A percentile compares a stretch with the other conserved stretches of the same genome.
Conservation (phyloP, 169 alveolate species). For the Amoebophrya sp. region DNA sequence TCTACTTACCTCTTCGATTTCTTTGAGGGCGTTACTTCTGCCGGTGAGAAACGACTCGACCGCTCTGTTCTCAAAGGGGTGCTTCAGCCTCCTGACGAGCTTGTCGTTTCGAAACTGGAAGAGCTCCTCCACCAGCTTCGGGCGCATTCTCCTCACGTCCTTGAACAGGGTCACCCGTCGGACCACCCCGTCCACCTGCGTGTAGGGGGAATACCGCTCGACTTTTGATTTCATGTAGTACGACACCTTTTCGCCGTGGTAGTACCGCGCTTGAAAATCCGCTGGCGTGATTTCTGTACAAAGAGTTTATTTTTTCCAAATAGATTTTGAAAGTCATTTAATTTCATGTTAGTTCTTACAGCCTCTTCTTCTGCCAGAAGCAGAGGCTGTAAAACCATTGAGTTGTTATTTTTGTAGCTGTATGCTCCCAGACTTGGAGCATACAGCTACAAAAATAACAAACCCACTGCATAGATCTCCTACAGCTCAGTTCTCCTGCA, state of each 20-base stretch:
- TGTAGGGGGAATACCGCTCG: background rate
- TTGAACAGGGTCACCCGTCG: conserved; percentile 27
- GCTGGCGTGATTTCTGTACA: background rate
- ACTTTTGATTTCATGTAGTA: background rate
- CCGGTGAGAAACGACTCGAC: background rate
- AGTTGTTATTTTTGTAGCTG: too few relatives aligned
- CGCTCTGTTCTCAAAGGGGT: conserved; percentile 1
- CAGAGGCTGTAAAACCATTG: too few relatives aligned
- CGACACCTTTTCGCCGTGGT: background rate
- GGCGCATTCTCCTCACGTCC: conserved; percentile 4
- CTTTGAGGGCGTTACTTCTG: conserved; percentile 14
- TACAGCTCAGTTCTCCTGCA: too few relatives aligned
- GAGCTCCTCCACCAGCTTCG: background rate
- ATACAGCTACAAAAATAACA: too few relatives aligned
- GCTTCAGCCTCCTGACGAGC: background rate
- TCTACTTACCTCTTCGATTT: conserved; percentile 1
- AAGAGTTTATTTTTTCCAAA: too few relatives aligned
- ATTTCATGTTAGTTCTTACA: too few relatives aligned
- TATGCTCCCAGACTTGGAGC: too few relatives aligned
- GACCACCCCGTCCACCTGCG: background rate
- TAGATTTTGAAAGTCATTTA: too few relatives aligned
- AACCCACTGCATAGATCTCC: too few relatives aligned
- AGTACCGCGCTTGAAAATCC: conserved; percentile 6
- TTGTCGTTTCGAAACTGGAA: conserved; percentile 27
- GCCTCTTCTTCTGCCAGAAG: too few relatives aligned